Base-by-base conservation (phyloP, 2,329 filamentous ascomycete species). In the Trichoderma breve region DNA sequence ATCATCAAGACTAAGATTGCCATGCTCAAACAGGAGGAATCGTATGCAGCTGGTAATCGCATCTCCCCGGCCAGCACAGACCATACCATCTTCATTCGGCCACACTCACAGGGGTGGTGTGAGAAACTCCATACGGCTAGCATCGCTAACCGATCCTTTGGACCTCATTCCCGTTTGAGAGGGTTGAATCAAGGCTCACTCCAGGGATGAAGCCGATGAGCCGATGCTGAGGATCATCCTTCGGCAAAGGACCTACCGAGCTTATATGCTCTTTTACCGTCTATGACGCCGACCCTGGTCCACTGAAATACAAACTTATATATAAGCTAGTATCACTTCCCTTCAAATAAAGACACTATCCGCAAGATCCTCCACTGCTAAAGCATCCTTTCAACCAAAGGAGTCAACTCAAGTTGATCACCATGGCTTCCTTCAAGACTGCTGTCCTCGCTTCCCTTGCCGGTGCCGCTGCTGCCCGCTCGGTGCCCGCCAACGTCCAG, bases 401-500 rank as follows among this genome's bases (percentile, higher is more conserved):
- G 8, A 28, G 9, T 12, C 14, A 28, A 14, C 2, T 34, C n/a
- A 6, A 11, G 5, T 24, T 65, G 28, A 1, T 39, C 47, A 30
- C 8, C 21, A 72, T 72, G 71, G 64, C 71, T 39, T 14, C 26
- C 26, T 34, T 72, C 71, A 72, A 72, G 53, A 39, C 66, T 30
- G 66, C 76, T 28, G 73, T 78, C 12, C 66, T 78, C 21, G 73
- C 76, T 15, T 75, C 76, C 4, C 73, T 78, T 30, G 75, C 73
- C 21, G 72, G 75, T 51, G 24, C 76, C 4, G 74, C 75, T 9
- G 66, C 75, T 7, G 75, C 77, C n/a, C 80, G 79, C 62, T 78
- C 82, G 24, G 73, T 86, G 4, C 84, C 84, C 14, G 73, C 76
- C 58, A 85, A 85, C 72, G 77, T 86, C 24, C 76, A 79, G 61